Evolutionary conservation across 202 grass and related monocot species (phyloP), one percentile per base, ranked within the genome.

Genomic region (Tripidium arundinaceum): DNA sequence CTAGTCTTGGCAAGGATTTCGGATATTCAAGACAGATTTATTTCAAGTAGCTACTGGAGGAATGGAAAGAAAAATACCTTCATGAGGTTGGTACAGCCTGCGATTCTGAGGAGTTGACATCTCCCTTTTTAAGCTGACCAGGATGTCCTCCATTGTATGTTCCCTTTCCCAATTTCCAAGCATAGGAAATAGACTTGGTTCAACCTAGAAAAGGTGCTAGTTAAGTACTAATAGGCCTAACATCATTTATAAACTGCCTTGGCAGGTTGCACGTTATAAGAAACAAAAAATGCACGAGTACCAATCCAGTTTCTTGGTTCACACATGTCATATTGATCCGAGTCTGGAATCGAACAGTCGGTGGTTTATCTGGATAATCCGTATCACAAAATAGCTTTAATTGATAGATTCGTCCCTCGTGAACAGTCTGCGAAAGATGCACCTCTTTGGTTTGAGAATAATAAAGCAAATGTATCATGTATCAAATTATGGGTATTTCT

Each of bases 61-160:
- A 4, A 47, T 61, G 31, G 73, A 58, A 82, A 77, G 28, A 26
- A 70, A 78, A 71, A 27, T 90, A 92, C 94, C 89, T 88, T 97
- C 91, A 70, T 73, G 76, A 42, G 94, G 94, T 49, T 97, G 94
- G 73, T 87, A 74, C 21, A 97, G 91, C 58, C 88, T 94, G 47
- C 89, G 84, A 82, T 97, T 97, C 46, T 97, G 91, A 65, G 91
- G 77, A 79, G 94, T 41, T 28, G 87, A 92, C 94, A 94, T 97
- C 65, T 90, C 91, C 83, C 86, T 97, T 75, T 97, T 97, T 74
- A 97, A 86, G 79, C 76, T 80, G 46, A 64, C 84, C 43, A 97
- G 62, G 57, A 97, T 80, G 71, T 97, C 91, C 74, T 97, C 91
- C 91, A 97, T 97, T 64, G 94, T 92, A 82, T 88, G 65, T 70